A percentile compares a stretch with the other conserved stretches of the same genome.
Conservation (phyloP, 2,329 filamentous ascomycete species). For the Sporothrix phasma region DNA sequence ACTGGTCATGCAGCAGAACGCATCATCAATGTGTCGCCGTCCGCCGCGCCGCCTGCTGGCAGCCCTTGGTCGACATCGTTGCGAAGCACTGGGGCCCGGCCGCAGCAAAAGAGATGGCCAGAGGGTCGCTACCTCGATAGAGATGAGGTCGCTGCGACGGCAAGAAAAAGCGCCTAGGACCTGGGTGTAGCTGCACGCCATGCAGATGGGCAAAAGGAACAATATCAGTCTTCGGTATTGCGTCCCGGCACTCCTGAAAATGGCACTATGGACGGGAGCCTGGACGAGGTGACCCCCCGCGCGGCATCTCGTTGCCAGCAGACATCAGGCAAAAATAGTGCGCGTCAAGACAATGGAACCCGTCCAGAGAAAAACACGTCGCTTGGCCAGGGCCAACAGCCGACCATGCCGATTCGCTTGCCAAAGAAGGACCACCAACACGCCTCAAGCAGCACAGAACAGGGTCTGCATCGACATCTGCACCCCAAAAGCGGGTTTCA, state of each 20-base stretch:
- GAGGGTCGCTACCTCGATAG: conserved; percentile 19
- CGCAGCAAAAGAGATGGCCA: conserved; percentile 35
- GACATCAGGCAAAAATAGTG: not conserved
- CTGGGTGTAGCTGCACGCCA: not conserved
- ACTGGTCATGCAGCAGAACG: conserved; percentile 39
- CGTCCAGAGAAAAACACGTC: not conserved
- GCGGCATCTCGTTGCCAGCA: not conserved
- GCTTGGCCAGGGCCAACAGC: not conserved
- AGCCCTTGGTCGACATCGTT: conserved; percentile 36
- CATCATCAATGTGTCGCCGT: conserved; percentile 42
- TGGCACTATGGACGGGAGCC: not conserved
- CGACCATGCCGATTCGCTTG: conserved; percentile 11
- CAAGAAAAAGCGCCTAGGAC: not conserved
- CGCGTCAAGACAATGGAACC: not conserved
- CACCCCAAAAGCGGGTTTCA: conserved; percentile 3
- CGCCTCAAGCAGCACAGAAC: not conserved
- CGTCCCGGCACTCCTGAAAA: not conserved
- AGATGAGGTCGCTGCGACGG: conserved; percentile 2
- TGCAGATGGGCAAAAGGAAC: not conserved
- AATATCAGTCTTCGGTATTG: not conserved
- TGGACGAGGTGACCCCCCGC: conserved; percentile 15
- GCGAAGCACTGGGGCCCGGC: conserved; percentile 39
- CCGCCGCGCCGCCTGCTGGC: conserved; percentile 24
- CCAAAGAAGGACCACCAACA: conserved; percentile 19
- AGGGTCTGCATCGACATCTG: not conserved